Percentiles rank a stretch among this genome's conserved stretches.
Evolutionary conservation across 1,284 basidiomycete species (phyloP).

Genomic region (Leccinum subrobustum): DNA sequence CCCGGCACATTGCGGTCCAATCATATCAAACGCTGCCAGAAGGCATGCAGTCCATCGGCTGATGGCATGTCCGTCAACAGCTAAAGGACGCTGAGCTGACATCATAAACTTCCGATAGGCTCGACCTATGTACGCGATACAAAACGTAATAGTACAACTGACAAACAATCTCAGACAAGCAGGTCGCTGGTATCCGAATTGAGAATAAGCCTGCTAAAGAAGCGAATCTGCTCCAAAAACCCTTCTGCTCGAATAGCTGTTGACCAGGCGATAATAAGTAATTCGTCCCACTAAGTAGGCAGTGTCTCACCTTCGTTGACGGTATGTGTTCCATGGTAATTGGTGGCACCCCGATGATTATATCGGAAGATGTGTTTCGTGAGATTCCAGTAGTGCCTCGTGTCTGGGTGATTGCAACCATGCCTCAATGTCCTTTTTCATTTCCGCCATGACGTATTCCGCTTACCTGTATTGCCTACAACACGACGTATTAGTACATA

Average conservation of each 20-base stretch:
- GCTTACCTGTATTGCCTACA: constrained; percentile 36
- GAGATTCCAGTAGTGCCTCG: constrained; percentile 45
- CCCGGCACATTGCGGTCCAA: constrained; percentile 18
- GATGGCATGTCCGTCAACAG: neutral
- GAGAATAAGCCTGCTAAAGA: constrained; percentile 37
- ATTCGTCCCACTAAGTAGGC: neutral
- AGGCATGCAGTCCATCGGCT: too few species aligned
- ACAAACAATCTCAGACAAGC: constrained; percentile 7
- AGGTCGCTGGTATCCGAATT: constrained; percentile 32
- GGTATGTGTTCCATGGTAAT: constrained; percentile 50
- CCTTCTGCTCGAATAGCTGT: constrained; percentile 34
- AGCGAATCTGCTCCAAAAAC: constrained; percentile 38
- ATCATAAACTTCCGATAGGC: neutral
- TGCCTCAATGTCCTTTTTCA: constrained; percentile 20
- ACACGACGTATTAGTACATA: constrained; percentile 8
- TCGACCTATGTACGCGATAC: neutral
- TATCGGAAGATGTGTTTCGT: constrained; percentile 54
- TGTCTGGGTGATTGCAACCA: constrained; percentile 37
- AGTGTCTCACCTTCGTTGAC: constrained; percentile 42
- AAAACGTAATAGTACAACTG: neutral
- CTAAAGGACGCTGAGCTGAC: neutral
- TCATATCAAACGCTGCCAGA: neutral
- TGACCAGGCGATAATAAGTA: neutral
- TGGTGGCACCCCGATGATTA: constrained; percentile 34
- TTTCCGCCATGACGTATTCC: constrained; percentile 16